phyloP scores from a whole-genome alignment of 1,284 basidiomycete genomes.

The Microbotryum violaceum region DNA sequence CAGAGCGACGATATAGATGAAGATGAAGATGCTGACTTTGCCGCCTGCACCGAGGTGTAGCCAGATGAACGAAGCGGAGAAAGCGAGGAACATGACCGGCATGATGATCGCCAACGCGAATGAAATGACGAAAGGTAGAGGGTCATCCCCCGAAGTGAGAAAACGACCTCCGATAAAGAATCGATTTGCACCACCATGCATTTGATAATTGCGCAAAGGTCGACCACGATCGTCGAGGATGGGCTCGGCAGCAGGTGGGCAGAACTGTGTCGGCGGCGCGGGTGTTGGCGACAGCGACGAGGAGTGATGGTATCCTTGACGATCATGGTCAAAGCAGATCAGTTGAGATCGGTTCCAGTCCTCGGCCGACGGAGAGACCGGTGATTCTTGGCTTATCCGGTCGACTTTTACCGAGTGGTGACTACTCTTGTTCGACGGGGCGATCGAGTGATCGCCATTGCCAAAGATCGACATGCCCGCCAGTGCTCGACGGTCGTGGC shows the following conservation, averaged over 20 bases:
- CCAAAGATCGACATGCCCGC: no score
- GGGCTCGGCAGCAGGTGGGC: neutral
- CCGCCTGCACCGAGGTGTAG: slow-evolving; percentile 70
- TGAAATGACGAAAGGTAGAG: slow-evolving; percentile 63
- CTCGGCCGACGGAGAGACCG: no score
- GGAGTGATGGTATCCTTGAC: no score
- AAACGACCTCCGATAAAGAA: slow-evolving; percentile 57
- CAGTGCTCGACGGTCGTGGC: no score
- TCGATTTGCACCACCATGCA: slow-evolving; percentile 14
- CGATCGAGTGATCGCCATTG: no score
- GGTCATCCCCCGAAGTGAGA: slow-evolving; percentile 75
- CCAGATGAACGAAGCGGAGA: slow-evolving; percentile 71
- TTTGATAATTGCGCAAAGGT: slow-evolving; percentile 10
- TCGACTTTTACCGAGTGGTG: no score
- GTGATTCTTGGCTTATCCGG: no score
- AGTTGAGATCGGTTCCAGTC: no score
- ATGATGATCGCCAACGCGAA: slow-evolving; percentile 47
- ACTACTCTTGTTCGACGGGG: no score
- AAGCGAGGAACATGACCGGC: slow-evolving; percentile 47
- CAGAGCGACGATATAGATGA: slow-evolving; percentile 32
- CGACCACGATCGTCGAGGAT: neutral
- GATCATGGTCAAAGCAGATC: no score
- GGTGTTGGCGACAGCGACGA: no score
- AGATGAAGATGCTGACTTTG: slow-evolving; percentile 62
- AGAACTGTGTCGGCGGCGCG: no score